Percentiles rank a stretch among this genome's conserved stretches.
Conservation (phyloP, 306 rosid genomes). For the Fragaria ananassa region DNA sequence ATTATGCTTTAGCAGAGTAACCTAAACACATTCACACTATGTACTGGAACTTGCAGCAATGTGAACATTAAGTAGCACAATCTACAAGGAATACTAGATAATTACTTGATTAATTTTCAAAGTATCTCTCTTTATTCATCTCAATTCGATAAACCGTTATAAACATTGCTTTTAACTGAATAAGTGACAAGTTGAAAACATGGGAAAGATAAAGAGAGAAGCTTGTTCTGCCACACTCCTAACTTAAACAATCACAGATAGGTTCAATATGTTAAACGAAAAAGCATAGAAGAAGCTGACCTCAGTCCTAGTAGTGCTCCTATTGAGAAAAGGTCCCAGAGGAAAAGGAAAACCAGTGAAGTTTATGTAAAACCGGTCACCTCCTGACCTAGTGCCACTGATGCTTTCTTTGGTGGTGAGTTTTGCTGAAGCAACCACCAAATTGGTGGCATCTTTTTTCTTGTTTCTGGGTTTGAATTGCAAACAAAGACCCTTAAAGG, state of each 20-base stretch:
- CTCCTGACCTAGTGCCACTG: slow-evolving; percentile 19
- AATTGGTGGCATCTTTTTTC: slow-evolving; percentile 38
- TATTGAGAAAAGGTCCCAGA: slow-evolving; percentile 85
- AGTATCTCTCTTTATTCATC: not conserved
- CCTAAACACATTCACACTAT: not conserved
- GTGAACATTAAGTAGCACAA: not conserved
- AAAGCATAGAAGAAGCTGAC: slow-evolving; percentile 30
- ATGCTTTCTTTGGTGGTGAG: slow-evolving; percentile 22
- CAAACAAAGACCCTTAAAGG: slow-evolving; percentile 49
- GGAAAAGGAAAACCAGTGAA: slow-evolving; percentile 97
- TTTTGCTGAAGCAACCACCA: slow-evolving; percentile 57
- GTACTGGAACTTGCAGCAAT: not conserved
- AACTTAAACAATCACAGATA: slow-evolving; percentile 1
- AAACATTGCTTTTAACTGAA: not conserved
- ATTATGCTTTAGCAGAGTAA: not conserved
- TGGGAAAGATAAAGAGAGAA: not conserved
- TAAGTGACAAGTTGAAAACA: not conserved
- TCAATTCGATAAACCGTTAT: not conserved
- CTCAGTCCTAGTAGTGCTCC: slow-evolving; percentile 81
- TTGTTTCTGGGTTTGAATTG: slow-evolving; percentile 44
- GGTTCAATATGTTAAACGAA: not conserved
- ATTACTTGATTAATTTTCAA: not conserved
- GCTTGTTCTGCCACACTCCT: not conserved
- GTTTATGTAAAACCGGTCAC: slow-evolving; percentile 87
- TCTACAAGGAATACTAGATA: not conserved